Percentiles rank a stretch among this genome's conserved stretches.
These are phyloP conservation scores for Botrytis pseudocinerea DNA, from an alignment of 2,329 filamentous ascomycete species.

Conservation along the genomic window DNA sequence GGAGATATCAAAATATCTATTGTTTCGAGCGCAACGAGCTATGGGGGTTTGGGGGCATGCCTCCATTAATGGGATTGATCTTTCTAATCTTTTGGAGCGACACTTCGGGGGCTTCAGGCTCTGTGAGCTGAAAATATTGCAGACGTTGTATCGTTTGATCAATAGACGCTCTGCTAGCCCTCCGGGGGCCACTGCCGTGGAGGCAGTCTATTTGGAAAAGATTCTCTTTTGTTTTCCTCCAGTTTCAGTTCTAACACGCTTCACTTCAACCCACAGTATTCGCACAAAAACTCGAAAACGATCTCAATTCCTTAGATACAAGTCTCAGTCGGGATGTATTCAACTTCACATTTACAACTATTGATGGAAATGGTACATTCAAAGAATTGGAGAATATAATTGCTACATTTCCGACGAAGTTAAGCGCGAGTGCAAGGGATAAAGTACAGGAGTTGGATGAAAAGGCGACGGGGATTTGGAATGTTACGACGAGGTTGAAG, in stretches of 20 bases:
- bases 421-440: slow-evolving; percentile 33
- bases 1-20: not conserved
- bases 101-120: not conserved
- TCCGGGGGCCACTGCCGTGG: not conserved
- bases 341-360: slow-evolving; percentile 1
- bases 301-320: slow-evolving; percentile 2
- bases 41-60: not conserved
- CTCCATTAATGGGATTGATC: not conserved
- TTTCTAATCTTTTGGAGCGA: not conserved
- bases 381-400: slow-evolving; percentile 44
- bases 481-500: slow-evolving; percentile 57
- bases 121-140: not conserved
- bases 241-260: not conserved
- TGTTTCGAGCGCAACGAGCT: not conserved
- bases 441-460: slow-evolving; percentile 52
- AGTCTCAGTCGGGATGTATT: not conserved
- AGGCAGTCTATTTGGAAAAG: slow-evolving; percentile 29
- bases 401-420: slow-evolving; percentile 40
- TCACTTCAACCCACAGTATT: not conserved
- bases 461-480: slow-evolving; percentile 64
- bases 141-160: not conserved
- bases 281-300: slow-evolving; percentile 7
- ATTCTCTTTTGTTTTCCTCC: not conserved
- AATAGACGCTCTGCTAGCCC: not conserved
- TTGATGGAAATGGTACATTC: not conserved